Evolutionary conservation across 148 eudicot genomes (phyloP).

Genomic region (Camellia sinensis): DNA sequence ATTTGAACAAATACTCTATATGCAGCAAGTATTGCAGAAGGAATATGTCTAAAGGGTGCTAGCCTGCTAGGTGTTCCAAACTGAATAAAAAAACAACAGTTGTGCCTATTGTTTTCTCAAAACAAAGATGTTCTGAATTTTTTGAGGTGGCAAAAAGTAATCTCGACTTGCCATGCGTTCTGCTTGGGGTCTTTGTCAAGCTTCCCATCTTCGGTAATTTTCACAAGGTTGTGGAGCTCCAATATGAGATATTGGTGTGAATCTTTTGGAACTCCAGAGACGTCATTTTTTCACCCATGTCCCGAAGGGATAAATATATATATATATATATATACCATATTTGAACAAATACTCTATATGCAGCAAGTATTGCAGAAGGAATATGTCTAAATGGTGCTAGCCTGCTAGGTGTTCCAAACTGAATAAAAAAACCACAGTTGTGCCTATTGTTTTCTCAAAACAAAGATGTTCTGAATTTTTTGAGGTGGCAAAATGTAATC

Average conservation of each 20-base stretch:
- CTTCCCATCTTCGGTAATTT: background rate
- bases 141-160: background rate
- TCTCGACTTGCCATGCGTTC: constrained; percentile 1
- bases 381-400: too few species aligned
- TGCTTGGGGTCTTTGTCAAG: background rate
- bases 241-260: background rate
- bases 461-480: background rate
- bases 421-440: background rate
- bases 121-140: background rate
- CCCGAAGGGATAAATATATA: background rate
- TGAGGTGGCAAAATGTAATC: constrained; percentile 6
- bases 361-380: too few species aligned
- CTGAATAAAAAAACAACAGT: background rate
- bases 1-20: too few species aligned
- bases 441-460: background rate
- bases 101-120: background rate
- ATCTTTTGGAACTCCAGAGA: background rate
- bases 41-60: too few species aligned
- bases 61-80: too few species aligned
- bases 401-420: too few species aligned
- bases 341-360: too few species aligned
- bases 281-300: background rate
- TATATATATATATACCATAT: constrained; percentile 41
- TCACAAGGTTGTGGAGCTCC: background rate
- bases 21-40: too few species aligned